A percentile compares a stretch with the other conserved stretches of the same genome.
These are phyloP conservation scores for Geotrichum histeridarum DNA, from an alignment of 1,139 yeast species.

Conservation along the genomic window DNA sequence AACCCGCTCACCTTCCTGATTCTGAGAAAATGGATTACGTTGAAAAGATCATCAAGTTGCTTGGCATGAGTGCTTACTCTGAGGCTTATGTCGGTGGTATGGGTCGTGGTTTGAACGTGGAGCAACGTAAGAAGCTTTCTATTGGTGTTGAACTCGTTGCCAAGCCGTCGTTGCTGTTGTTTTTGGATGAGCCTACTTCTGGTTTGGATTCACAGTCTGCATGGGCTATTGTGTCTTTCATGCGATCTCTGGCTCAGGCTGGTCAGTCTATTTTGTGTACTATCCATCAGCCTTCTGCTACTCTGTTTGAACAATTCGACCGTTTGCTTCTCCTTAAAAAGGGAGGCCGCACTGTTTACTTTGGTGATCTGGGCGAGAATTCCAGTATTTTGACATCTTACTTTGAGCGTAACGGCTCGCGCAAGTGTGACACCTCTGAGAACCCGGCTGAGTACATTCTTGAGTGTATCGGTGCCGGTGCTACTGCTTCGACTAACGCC, in stretches of 20 bases:
- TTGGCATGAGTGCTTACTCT: constrained; percentile 54
- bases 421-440: constrained; percentile 56
- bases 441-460: constrained; percentile 80
- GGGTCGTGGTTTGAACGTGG: constrained; percentile 67
- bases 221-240: constrained; percentile 48
- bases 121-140: constrained; percentile 77
- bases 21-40: constrained; percentile 50
- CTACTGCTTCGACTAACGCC: constrained; percentile 57
- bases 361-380: constrained; percentile 67
- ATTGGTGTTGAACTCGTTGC: constrained; percentile 84
- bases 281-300: constrained; percentile 75
- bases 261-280: constrained; percentile 80
- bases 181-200: constrained; percentile 86
- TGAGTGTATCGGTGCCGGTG: constrained; percentile 70
- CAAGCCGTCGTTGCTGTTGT: constrained; percentile 68
- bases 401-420: constrained; percentile 64
- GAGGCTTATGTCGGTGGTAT: constrained; percentile 61
- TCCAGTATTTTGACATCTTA: constrained; percentile 54
- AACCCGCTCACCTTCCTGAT: constrained; percentile 45
- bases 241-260: constrained; percentile 64
- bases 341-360: constrained; percentile 73
- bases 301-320: constrained; percentile 67
- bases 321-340: constrained; percentile 60
- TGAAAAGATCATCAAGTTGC: constrained; percentile 49
- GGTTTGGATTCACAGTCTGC: constrained; percentile 89